Conservation (phyloP, 495 filamentous ascomycete genomes). For the Hypoxylon fragiforme region DNA sequence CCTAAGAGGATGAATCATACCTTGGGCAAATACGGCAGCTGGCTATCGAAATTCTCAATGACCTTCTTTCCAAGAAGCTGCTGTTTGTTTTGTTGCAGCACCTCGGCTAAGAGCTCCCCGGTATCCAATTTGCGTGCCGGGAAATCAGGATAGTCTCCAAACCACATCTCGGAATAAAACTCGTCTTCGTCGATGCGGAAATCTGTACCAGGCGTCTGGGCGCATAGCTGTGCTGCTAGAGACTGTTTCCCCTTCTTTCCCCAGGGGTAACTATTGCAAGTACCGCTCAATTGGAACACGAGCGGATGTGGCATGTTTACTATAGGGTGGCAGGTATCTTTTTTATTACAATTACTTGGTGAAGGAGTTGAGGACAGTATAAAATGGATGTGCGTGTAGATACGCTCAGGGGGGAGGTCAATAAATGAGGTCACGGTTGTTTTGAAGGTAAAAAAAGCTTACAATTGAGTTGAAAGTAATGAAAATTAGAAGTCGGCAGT, state of each 20-base stretch:
- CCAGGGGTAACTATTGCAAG: constrained; percentile 62
- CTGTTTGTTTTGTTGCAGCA: constrained; percentile 65
- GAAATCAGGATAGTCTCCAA: constrained; percentile 76
- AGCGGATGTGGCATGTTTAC: constrained; percentile 29
- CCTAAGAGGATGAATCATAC: constrained; percentile 36
- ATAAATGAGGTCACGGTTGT: neutral
- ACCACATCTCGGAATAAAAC: constrained; percentile 71
- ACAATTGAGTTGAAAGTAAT: neutral
- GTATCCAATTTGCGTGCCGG: constrained; percentile 65
- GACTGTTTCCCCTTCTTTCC: constrained; percentile 75
- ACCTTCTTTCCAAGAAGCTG: constrained; percentile 66
- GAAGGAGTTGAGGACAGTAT: no score
- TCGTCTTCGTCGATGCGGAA: constrained; percentile 74
- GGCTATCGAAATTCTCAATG: constrained; percentile 62
- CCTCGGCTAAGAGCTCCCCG: constrained; percentile 65
- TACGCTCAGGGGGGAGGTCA: no score
- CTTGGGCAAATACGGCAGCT: constrained; percentile 78
- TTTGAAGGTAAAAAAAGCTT: neutral
- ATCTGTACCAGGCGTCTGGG: constrained; percentile 64
- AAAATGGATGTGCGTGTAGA: no score
- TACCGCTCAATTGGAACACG: constrained; percentile 56
- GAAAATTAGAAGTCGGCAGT: neutral
- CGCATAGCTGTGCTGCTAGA: constrained; percentile 67
- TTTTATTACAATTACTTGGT: no score
- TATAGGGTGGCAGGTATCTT: neutral